phyloP scores from a whole-genome alignment of 2,329 filamentous ascomycete genomes.

The Neonectria hederae region DNA sequence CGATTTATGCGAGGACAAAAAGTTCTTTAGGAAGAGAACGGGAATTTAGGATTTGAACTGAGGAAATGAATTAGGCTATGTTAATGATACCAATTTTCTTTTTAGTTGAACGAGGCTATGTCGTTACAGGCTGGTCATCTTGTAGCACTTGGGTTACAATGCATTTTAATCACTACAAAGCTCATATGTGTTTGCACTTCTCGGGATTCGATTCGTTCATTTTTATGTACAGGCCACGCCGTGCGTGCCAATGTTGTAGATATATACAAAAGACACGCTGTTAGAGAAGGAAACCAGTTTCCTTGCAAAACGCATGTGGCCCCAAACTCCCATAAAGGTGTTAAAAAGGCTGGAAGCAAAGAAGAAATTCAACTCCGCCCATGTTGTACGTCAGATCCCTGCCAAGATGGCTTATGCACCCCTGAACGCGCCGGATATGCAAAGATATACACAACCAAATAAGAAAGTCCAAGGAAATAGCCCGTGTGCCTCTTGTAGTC shows the following conservation, averaged over 20 bases:
- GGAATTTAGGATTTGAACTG: neutral
- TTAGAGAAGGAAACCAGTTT: neutral
- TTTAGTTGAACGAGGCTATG: neutral
- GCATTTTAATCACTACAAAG: neutral
- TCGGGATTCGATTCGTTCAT: slow-evolving; percentile 5
- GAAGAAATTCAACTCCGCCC: slow-evolving; percentile 36
- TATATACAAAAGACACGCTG: slow-evolving; percentile 18
- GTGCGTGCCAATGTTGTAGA: slow-evolving; percentile 14
- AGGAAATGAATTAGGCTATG: slow-evolving; percentile 11
- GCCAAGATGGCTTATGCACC: slow-evolving; percentile 38
- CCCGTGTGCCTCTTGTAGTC: slow-evolving; percentile 4
- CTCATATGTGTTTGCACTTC: neutral
- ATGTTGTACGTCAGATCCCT: slow-evolving; percentile 36
- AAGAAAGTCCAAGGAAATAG: slow-evolving; percentile 20
- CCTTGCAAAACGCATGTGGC: neutral
- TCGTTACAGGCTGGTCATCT: neutral
- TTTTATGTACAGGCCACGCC: slow-evolving; percentile 24
- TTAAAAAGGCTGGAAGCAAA: slow-evolving; percentile 14
- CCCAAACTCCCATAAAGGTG: neutral
- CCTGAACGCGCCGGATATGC: slow-evolving; percentile 41
- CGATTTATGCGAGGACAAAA: neutral
- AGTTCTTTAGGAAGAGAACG: neutral
- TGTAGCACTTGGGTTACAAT: neutral
- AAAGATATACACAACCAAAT: slow-evolving; percentile 34
- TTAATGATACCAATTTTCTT: slow-evolving; percentile 20